A percentile compares a stretch with the other conserved stretches of the same genome.
Evolutionary conservation across 345 rosid genomes (phyloP).

Genomic region (Eucalyptus curtisii): DNA sequence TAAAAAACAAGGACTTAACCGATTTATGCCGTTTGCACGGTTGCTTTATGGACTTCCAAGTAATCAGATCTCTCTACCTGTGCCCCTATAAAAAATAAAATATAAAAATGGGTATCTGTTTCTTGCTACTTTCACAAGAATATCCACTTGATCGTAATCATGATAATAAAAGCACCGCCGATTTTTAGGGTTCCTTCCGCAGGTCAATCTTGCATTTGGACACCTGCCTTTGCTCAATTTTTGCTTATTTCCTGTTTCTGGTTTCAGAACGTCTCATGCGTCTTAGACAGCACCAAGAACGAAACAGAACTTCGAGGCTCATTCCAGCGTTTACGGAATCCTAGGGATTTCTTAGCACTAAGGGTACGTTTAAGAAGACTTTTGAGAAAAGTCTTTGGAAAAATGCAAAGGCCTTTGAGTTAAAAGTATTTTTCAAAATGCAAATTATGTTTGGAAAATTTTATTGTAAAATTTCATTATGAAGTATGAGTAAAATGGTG

Average conservation of each 20-base stretch:
- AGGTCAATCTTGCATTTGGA: neutral
- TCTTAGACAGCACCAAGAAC: neutral
- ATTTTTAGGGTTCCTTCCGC: neutral
- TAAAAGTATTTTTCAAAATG: no score
- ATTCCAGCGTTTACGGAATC: neutral
- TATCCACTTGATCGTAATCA: neutral
- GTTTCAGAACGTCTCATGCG: neutral
- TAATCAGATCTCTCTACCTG: neutral
- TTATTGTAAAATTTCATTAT: no score
- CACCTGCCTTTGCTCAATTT: neutral
- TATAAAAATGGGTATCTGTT: neutral
- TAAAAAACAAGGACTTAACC: neutral
- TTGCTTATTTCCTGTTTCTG: neutral
- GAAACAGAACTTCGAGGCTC: neutral
- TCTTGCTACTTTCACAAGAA: neutral
- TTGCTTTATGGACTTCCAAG: neutral
- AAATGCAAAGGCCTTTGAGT: no score
- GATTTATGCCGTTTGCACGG: neutral
- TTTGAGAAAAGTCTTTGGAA: no score
- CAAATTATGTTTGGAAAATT: no score
- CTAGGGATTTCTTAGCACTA: neutral
- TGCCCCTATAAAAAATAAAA: neutral
- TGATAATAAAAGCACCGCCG: neutral
- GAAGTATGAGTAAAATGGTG: no score
- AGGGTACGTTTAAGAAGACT: no score